Base-by-base conservation (phyloP, 306 rosid genomes). In the Hippophae rhamnoides region DNA sequence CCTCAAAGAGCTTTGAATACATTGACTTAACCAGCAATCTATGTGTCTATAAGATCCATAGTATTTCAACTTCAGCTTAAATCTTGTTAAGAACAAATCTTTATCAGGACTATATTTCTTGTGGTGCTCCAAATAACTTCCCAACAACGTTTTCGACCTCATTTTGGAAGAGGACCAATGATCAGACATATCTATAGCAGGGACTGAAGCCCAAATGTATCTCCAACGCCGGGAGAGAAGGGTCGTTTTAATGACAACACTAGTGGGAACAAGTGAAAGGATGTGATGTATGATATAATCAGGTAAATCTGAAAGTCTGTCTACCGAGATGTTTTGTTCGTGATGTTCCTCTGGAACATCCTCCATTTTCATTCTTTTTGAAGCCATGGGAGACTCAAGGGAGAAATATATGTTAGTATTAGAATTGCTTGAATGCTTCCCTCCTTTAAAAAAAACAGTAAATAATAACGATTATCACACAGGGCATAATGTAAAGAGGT, bases 181-280 rank as follows among this genome's bases (percentile, higher is more conserved):
- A 46, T 61, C 66, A n/a, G 41, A 8, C 11, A 50, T 50, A 43
- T 52, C 8, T 52, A 63, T 23, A 0, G 9, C 38, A 40, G 57
- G 58, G 6, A 51, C 6, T 8, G 49, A 51, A 18, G 14, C 6
- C 58, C 41, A 50, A 2, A 52, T 40, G 6, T 38, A 5, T 9
- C 59, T 46, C 60, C 60, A 53, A 7, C 52, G 40, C 68, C 53
- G 52, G 25, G 68, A 52, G 44, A 63, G 58, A 8, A 63, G 48
- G 59, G 59, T 63, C 52, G 7, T 63, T 25, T 43, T 18, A 52
- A 54, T 18, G 10, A 55, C 68, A 11, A 14, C 41, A 11, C 41
- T 13, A 6, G 68, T 53, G 58, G 68, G 59, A 43, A 63, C 12
- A 12, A 53, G 23, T 7, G 68, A 63, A 5, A 63, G 55, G 23